Conservation (phyloP, 305 asterid species). For the Fraxinus latifolia region DNA sequence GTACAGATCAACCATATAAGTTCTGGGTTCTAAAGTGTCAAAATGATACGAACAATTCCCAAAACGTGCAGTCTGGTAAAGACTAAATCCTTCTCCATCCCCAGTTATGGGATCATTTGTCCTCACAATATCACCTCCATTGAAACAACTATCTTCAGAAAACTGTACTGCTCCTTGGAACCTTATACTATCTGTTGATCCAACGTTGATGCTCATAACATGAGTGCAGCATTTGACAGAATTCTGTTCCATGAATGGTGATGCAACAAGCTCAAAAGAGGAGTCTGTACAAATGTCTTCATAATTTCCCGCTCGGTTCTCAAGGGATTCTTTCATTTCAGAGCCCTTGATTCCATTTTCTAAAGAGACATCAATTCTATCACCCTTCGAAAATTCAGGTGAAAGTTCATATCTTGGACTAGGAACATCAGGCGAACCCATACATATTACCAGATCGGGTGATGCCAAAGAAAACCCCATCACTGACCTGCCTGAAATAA, state of each 20-base stretch:
- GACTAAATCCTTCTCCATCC: constrained; percentile 36
- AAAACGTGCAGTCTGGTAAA: constrained; percentile 58
- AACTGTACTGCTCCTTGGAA: constrained; percentile 36
- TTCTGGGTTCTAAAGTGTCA: constrained; percentile 38
- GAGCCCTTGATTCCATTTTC: constrained; percentile 80
- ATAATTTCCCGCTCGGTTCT: constrained; percentile 34
- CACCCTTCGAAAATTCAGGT: constrained; percentile 38
- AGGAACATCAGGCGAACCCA: constrained; percentile 72
- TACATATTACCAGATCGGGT: constrained; percentile 68
- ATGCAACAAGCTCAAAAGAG: constrained; percentile 72
- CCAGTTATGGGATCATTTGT: constrained; percentile 43
- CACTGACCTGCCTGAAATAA: constrained; percentile 45
- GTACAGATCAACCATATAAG: constrained; percentile 59
- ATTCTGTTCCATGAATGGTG: constrained; percentile 34
- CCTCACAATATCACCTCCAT: constrained; percentile 52
- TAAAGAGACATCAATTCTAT: constrained; percentile 60
- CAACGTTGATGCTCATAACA: constrained; percentile 55
- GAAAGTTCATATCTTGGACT: constrained; percentile 55
- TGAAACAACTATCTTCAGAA: constrained; percentile 46
- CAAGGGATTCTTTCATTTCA: constrained; percentile 37
- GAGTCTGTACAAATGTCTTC: constrained; percentile 45
- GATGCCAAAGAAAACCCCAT: constrained; percentile 63
- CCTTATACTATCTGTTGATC: constrained; percentile 34
- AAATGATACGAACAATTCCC: constrained; percentile 56
- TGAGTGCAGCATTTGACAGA: constrained; percentile 22